Percentiles rank a stretch among this genome's conserved stretches.
Conservation (phyloP, 495 filamentous ascomycete genomes). For the Podospora appendiculata region DNA sequence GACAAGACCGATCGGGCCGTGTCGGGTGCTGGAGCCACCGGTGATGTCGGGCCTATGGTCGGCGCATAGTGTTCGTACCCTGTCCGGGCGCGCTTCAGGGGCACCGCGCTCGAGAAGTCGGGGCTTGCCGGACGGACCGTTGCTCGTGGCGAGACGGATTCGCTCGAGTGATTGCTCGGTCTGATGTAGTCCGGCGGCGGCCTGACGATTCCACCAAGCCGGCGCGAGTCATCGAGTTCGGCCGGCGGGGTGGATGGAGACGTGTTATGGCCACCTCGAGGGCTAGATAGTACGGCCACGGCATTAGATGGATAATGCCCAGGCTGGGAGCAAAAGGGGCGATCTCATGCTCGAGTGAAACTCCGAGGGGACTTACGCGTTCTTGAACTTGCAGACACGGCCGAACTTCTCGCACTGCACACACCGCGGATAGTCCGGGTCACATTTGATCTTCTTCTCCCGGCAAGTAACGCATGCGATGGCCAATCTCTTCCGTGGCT, state of each 20-base stretch:
- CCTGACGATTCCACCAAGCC: conserved; percentile 18
- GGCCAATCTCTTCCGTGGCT: conserved; percentile 79
- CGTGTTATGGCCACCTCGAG: conserved; percentile 47
- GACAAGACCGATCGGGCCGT: conserved; percentile 15
- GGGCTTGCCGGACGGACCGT: conserved; percentile 22
- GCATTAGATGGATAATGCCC: conserved; percentile 5
- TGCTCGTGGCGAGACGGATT: conserved; percentile 36
- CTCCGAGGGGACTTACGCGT: conserved; percentile 60
- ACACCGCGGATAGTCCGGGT: conserved; percentile 77
- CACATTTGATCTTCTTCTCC: conserved; percentile 96
- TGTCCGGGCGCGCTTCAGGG: conserved; percentile 32
- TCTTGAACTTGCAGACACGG: conserved; percentile 75
- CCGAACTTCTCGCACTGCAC: conserved; percentile 88
- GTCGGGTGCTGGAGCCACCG: conserved; percentile 28
- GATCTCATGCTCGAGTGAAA: no score
- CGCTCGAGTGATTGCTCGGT: conserved; percentile 33
- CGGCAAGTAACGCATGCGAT: conserved; percentile 86
- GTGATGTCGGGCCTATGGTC: conserved; percentile 18
- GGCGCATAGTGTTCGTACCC: conserved; percentile 35
- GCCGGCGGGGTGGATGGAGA: conserved; percentile 43
- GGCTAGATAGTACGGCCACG: conserved; percentile 22
- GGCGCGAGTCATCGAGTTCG: conserved; percentile 37
- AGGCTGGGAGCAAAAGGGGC: no score
- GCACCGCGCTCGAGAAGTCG: conserved; percentile 15
- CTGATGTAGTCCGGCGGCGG: conserved; percentile 23